Evolutionary conservation across 1,284 basidiomycete species (phyloP).

Genomic region (Dichomitus squalens): DNA sequence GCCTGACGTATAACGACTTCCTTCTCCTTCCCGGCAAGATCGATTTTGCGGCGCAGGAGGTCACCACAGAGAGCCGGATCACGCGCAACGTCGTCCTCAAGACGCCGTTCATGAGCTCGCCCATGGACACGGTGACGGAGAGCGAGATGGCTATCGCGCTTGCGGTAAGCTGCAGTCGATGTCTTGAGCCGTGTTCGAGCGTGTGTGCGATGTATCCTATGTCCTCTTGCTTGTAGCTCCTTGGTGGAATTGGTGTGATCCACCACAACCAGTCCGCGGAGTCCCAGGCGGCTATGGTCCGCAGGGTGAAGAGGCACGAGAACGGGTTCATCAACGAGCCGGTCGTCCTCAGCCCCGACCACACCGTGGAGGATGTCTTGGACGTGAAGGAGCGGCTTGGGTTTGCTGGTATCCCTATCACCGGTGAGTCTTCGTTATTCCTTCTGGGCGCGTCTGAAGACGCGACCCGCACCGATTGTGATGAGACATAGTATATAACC

Average conservation of each 20-base stretch:
- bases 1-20: constrained; percentile 97
- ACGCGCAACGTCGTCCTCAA: constrained; percentile 93
- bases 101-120: constrained; percentile 96
- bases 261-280: constrained; percentile 94
- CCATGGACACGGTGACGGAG: constrained; percentile 99
- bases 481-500: constrained; percentile 66
- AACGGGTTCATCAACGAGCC: constrained; percentile 99
- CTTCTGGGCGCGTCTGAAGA: neutral
- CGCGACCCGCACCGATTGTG: constrained; percentile 22
- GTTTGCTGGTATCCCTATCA: constrained; percentile 98
- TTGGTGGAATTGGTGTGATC: constrained; percentile 98
- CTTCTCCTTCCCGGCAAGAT: constrained; percentile 95
- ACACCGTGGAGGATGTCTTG: constrained; percentile 88
- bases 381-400: constrained; percentile 93
- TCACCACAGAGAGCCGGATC: constrained; percentile 84
- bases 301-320: constrained; percentile 97
- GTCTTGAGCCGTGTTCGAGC: constrained; percentile 15
- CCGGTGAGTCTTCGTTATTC: constrained; percentile 60
- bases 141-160: constrained; percentile 96
- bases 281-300: constrained; percentile 95
- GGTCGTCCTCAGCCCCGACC: constrained; percentile 78
- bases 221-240: constrained; percentile 53
- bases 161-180: constrained; percentile 61
- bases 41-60: constrained; percentile 85
- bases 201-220: constrained; percentile 26